Percentiles rank a stretch among this genome's conserved stretches.
Conservation (phyloP, 2,329 filamentous ascomycete genomes). For the Colletotrichum magnum region DNA sequence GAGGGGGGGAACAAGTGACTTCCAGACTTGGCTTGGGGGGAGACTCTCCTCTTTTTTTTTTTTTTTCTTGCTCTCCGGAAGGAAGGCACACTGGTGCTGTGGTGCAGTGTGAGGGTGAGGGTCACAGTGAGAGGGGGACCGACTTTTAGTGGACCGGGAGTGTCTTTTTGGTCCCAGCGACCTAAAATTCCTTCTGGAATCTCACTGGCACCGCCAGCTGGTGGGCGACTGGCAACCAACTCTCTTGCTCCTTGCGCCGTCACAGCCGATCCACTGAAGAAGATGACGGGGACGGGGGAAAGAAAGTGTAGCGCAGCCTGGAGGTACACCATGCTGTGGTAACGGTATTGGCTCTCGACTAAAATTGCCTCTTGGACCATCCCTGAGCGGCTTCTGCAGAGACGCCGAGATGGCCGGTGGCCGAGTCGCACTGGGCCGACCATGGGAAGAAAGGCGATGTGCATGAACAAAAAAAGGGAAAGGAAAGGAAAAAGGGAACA, state of each 20-base stretch:
- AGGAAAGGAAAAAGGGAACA: too few relatives aligned
- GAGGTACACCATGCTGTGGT: too few relatives aligned
- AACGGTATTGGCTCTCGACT: constrained; percentile 21
- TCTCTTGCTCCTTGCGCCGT: constrained; percentile 27
- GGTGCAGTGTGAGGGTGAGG: too few relatives aligned
- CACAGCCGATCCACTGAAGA: constrained; percentile 40
- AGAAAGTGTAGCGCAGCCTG: too few relatives aligned
- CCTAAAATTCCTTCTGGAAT: constrained; percentile 41
- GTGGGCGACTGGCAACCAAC: background rate
- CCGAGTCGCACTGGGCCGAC: constrained; percentile 32
- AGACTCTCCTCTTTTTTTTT: too few relatives aligned
- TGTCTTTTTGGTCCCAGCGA: constrained; percentile 5
- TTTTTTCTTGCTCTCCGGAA: background rate
- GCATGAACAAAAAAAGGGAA: constrained; percentile 19
- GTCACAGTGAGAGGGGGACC: too few relatives aligned
- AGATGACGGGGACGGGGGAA: constrained; percentile 28
- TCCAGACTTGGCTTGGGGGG: constrained; percentile 12
- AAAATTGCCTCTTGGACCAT: constrained; percentile 40
- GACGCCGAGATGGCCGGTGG: constrained; percentile 37
- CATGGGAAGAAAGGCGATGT: constrained; percentile 36
- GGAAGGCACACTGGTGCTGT: background rate
- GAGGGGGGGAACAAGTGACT: constrained; percentile 21
- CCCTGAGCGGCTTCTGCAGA: constrained; percentile 35
- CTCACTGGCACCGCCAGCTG: background rate
- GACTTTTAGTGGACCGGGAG: constrained; percentile 15